A percentile compares a stretch with the other conserved stretches of the same genome.
Conservation (phyloP, 192 early-diverging fungal genomes). For the Coemansia sp. region DNA sequence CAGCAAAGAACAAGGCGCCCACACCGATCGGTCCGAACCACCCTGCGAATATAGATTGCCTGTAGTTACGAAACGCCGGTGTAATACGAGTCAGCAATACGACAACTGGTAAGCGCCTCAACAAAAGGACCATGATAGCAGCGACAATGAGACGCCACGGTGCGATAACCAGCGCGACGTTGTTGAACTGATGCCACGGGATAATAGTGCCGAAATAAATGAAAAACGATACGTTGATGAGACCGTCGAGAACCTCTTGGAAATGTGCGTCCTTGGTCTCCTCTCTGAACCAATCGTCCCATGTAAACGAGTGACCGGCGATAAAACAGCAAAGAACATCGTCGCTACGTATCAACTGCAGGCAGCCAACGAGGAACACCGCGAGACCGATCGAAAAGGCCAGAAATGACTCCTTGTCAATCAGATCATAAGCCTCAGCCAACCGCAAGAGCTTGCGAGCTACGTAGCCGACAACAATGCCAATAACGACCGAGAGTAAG, state of each 20-base stretch:
- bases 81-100: conserved; percentile 66
- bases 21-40: conserved; percentile 95
- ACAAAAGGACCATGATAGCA: conserved; percentile 69
- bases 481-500: conserved; percentile 73
- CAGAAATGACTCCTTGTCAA: conserved; percentile 91
- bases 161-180: conserved; percentile 58
- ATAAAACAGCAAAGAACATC: conserved; percentile 78
- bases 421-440: conserved; percentile 70
- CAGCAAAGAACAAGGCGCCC: conserved; percentile 65
- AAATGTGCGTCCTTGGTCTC: conserved; percentile 86
- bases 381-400: conserved; percentile 83
- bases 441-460: conserved; percentile 73
- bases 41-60: conserved; percentile 80
- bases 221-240: conserved; percentile 90
- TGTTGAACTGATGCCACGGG: conserved; percentile 75
- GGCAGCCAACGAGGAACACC: conserved; percentile 66
- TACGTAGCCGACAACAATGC: conserved; percentile 71
- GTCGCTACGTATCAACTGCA: conserved; percentile 73
- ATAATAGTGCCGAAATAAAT: conserved; percentile 85
- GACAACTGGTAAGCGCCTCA: conserved; percentile 77
- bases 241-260: conserved; percentile 90
- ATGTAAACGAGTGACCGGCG: conserved; percentile 79
- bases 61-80: conserved; percentile 71
- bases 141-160: conserved; percentile 75
- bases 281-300: conserved; percentile 93